These are phyloP conservation scores for Beauveria scarabaeidicola DNA, from an alignment of 2,329 filamentous ascomycete genomes.

Conservation along the genomic window DNA sequence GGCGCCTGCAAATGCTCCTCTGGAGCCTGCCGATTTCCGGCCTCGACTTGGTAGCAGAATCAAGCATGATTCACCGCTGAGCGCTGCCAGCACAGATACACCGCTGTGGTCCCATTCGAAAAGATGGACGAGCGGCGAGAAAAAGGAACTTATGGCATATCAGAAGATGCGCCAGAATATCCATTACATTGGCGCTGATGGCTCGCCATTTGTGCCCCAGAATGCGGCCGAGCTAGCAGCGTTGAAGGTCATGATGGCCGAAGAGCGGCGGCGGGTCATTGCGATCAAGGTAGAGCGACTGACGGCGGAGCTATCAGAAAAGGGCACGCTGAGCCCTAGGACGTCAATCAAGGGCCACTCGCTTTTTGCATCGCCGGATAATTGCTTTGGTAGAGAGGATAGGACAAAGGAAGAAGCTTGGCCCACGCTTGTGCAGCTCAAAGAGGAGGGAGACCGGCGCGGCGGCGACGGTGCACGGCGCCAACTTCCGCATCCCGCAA, in stretches of 20 bases:
- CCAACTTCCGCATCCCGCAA: background rate
- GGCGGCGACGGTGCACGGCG: background rate
- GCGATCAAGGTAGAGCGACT: constrained; percentile 6
- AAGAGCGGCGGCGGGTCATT: constrained; percentile 5
- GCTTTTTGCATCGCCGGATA: background rate
- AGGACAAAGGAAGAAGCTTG: background rate
- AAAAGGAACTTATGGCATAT: constrained; percentile 12
- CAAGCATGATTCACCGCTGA: background rate
- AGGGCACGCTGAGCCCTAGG: background rate
- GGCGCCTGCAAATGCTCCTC: background rate
- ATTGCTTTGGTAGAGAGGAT: background rate
- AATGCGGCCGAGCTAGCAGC: constrained; percentile 12
- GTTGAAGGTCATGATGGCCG: background rate
- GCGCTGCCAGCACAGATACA: background rate
- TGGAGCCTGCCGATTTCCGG: background rate
- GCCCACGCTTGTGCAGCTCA: constrained; percentile 5
- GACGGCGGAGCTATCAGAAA: background rate
- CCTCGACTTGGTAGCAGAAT: background rate
- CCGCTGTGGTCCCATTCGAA: constrained; percentile 11
- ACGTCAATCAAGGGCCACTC: background rate
- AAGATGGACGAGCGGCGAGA: constrained; percentile 14
- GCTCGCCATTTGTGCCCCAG: constrained; percentile 16
- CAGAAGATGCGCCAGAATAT: constrained; percentile 15
- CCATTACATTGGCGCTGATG: constrained; percentile 9
- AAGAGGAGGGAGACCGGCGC: constrained; percentile 9